Conservation (phyloP, 176 grass and related monocot species). For the Oryza meridionalis region DNA sequence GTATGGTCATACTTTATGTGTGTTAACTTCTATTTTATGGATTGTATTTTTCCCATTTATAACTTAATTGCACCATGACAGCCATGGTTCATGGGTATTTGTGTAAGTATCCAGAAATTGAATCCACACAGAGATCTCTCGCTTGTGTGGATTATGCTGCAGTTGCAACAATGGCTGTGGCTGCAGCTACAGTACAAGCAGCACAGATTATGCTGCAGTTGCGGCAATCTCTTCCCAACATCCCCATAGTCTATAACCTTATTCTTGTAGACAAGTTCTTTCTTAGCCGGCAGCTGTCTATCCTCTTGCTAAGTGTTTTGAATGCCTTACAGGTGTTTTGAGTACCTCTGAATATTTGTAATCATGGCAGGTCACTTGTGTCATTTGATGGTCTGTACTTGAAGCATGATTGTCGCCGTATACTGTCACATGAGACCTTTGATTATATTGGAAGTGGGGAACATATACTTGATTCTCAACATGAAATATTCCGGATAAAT, state of each 20-base stretch:
- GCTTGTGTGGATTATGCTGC: too few relatives aligned
- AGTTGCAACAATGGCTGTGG: too few relatives aligned
- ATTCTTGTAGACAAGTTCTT: neutral
- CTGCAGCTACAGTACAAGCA: too few relatives aligned
- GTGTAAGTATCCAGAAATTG: constrained; percentile 24
- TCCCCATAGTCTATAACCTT: neutral
- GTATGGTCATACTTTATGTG: neutral
- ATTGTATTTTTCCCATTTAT: neutral
- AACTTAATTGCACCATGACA: constrained; percentile 6
- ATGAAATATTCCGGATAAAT: constrained; percentile 74
- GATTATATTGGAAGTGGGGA: constrained; percentile 38
- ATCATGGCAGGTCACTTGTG: constrained; percentile 77
- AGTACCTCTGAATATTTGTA: constrained; percentile 30
- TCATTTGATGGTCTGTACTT: constrained; percentile 94
- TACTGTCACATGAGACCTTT: constrained; percentile 37
- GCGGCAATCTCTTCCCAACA: too few relatives aligned
- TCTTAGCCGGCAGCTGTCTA: neutral
- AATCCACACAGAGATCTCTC: neutral
- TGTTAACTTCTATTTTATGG: neutral
- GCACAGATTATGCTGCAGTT: too few relatives aligned
- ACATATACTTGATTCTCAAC: constrained; percentile 44
- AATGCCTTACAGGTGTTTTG: constrained; percentile 1
- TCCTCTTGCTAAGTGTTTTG: neutral
- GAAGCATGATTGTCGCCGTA: constrained; percentile 58
- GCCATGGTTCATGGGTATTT: neutral